Base-by-base conservation (phyloP, 805 yeast species). In the Gaillardinia entomophila region DNA sequence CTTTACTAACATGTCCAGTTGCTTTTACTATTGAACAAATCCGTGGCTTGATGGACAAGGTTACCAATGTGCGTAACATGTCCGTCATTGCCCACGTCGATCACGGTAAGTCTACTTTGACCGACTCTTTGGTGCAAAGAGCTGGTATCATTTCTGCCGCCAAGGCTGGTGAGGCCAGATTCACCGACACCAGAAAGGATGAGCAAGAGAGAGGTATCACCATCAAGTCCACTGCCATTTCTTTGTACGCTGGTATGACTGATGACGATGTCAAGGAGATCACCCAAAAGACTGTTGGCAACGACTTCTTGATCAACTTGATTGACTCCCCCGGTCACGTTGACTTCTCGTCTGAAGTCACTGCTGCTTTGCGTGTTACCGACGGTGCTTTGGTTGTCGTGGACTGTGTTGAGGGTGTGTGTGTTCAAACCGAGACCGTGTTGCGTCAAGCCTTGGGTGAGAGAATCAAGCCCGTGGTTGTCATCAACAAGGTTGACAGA, bases 71-170 rank as follows among this genome's bases (percentile, higher is more conserved):
- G 66, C 96, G 98, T 80, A 92, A 92, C 94, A 92, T 90, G 95
- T 90, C 97, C 73, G 98, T 90, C 73, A 92, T 92, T 82, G 98
- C 98, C 64, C 98, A 90, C 79, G 97, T 90, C 84, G 98, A 90
- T 81, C 98, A 92, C 80, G 98, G 98, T 77, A 90, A 90, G 74
- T 89, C 97, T 54, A 90, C 98, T 59, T 82, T 90, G 72, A 90
- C 98, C 72, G 98, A 90, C 75, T 92, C 98, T 49, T 83, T 90
- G 67, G 97, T 90, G 60, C 97, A 90, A 78, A 83, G 82, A 63
- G 98, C 98, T 55, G 98, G 98, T 87, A 90, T 92, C 71, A 90
- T 90, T 62, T 92, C 97, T 38, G 97, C 98, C 61, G 97, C 96
- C 62, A 87, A 87, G 77, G 98, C 98, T 48, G 98, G 98, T 82